Evolutionary conservation across 768 basidiomycete species (phyloP).

Genomic region (Heimioporus sp.): DNA sequence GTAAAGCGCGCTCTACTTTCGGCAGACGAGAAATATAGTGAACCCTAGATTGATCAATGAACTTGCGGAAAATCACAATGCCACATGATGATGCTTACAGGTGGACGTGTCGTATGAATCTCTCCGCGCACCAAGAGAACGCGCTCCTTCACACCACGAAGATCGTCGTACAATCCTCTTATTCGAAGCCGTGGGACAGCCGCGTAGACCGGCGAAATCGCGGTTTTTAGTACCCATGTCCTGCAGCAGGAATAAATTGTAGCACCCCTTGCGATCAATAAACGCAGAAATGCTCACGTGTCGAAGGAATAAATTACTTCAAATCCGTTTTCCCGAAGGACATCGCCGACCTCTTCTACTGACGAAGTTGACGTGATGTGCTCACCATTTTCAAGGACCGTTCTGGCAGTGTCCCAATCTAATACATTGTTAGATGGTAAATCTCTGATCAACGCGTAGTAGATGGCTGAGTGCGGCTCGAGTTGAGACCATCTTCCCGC

Average conservation of each 20-base stretch:
- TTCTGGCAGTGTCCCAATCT: slow-evolving; percentile 23
- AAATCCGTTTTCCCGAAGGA: slow-evolving; percentile 38
- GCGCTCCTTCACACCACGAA: slow-evolving; percentile 26
- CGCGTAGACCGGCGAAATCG: slow-evolving; percentile 33
- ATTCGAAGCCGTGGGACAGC: slow-evolving; percentile 33
- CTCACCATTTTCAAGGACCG: slow-evolving; percentile 18
- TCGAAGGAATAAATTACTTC: slow-evolving; percentile 40
- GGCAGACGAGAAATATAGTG: slow-evolving; percentile 32
- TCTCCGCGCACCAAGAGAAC: slow-evolving; percentile 42
- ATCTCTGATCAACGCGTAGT: slow-evolving; percentile 14
- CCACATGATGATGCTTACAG: slow-evolving; percentile 21
- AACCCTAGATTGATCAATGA: slow-evolving; percentile 23
- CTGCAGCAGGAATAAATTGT: slow-evolving; percentile 6
- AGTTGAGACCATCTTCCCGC: slow-evolving; percentile 22
- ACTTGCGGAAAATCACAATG: not conserved
- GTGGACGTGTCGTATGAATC: slow-evolving; percentile 36
- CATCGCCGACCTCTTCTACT: slow-evolving; percentile 28
- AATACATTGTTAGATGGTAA: slow-evolving; percentile 13
- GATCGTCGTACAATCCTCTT: slow-evolving; percentile 41
- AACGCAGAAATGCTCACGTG: slow-evolving; percentile 31
- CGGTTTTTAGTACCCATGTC: slow-evolving; percentile 39
- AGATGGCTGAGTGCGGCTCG: slow-evolving; percentile 12
- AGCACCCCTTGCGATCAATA: not conserved
- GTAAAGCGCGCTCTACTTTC: slow-evolving; percentile 26
- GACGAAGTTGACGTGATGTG: slow-evolving; percentile 20